These are phyloP conservation scores for Aureobasidium musti DNA, from an alignment of 2,329 filamentous ascomycete genomes.

Conservation along the genomic window DNA sequence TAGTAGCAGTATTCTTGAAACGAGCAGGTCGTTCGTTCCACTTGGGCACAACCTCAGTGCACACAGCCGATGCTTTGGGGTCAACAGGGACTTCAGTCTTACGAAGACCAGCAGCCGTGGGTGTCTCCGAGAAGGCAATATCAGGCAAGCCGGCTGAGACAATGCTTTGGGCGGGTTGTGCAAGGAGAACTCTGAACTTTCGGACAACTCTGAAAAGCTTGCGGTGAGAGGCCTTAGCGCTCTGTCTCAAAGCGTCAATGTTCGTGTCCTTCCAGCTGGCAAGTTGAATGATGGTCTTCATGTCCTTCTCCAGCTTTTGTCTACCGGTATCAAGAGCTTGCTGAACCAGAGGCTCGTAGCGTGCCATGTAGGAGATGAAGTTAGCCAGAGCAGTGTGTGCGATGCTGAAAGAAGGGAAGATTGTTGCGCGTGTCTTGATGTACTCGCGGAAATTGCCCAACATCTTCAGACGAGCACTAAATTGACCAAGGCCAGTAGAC, in stretches of 20 bases:
- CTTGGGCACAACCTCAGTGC: slow-evolving; percentile 32
- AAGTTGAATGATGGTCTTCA: slow-evolving; percentile 89
- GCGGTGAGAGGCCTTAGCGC: slow-evolving; percentile 83
- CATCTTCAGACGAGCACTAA: slow-evolving; percentile 68
- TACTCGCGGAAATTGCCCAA: slow-evolving; percentile 64
- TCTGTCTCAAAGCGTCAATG: slow-evolving; percentile 83
- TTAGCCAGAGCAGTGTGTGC: slow-evolving; percentile 69
- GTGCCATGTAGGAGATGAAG: slow-evolving; percentile 72
- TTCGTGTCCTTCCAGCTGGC: slow-evolving; percentile 99
- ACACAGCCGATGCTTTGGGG: background rate
- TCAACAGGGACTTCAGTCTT: slow-evolving; percentile 12
- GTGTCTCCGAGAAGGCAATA: background rate
- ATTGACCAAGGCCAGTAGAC: slow-evolving; percentile 78
- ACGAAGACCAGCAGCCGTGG: slow-evolving; percentile 13
- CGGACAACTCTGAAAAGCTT: slow-evolving; percentile 89
- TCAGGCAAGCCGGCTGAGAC: slow-evolving; percentile 37
- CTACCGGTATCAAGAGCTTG: slow-evolving; percentile 69
- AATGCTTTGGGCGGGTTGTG: slow-evolving; percentile 70
- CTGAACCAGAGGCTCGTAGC: slow-evolving; percentile 67
- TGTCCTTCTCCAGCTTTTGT: slow-evolving; percentile 77
- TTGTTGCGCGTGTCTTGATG: slow-evolving; percentile 60
- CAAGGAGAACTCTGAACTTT: slow-evolving; percentile 81
- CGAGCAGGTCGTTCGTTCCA: slow-evolving; percentile 58
- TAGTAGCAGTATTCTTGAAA: slow-evolving; percentile 69
- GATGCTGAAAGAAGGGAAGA: slow-evolving; percentile 53